These are phyloP conservation scores for Lablab purpureus DNA, from an alignment of 306 rosid species.

Conservation along the genomic window DNA sequence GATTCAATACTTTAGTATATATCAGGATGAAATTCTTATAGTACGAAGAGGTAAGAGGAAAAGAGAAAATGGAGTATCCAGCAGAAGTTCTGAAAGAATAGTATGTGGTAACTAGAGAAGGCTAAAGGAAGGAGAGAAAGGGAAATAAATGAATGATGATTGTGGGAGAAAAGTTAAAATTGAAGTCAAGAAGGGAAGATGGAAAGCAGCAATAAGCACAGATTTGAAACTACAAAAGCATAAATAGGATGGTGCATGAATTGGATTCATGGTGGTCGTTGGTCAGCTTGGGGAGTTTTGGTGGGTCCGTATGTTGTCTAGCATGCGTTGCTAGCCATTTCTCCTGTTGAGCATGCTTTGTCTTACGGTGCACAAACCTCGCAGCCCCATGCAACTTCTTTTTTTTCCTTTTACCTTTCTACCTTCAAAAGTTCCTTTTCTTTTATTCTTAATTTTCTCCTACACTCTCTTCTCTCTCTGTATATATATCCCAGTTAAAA, in stretches of 20 bases:
- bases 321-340: constrained; percentile 80
- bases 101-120: constrained; percentile 25
- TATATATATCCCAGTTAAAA: not conserved
- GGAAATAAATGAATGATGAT: constrained; percentile 33
- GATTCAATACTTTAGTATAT: no score
- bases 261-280: constrained; percentile 42
- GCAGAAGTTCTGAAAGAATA: not conserved
- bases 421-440: constrained; percentile 17
- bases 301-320: constrained; percentile 91
- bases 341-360: constrained; percentile 80
- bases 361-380: constrained; percentile 55
- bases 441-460: constrained; percentile 28
- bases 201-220: constrained; percentile 38
- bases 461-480: not conserved
- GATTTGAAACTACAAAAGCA: constrained; percentile 26
- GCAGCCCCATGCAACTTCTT: constrained; percentile 38
- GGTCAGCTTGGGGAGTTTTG: constrained; percentile 54
- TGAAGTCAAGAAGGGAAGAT: constrained; percentile 41
- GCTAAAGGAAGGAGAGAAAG: constrained; percentile 24
- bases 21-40: not conserved
- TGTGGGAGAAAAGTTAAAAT: constrained; percentile 35
- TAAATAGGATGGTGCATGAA: constrained; percentile 40
- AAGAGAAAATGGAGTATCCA: constrained; percentile 14
- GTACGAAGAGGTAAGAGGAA: not conserved
- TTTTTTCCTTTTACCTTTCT: constrained; percentile 42